Evolutionary conservation across 2,329 filamentous ascomycete genomes (phyloP).

Genomic region (Xylaria polymorpha): DNA sequence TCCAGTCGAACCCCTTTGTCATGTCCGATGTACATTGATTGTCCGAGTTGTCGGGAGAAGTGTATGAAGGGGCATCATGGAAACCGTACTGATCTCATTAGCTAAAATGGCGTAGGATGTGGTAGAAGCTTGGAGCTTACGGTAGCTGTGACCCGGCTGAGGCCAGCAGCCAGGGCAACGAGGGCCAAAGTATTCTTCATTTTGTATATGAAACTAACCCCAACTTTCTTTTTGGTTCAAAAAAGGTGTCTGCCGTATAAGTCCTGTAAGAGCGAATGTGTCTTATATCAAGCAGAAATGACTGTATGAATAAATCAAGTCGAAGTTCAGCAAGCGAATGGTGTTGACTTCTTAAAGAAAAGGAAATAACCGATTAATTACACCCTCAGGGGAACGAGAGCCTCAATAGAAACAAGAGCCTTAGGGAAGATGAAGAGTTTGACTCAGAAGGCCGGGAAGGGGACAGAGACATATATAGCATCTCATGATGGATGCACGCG

Average conservation of each 20-base stretch:
- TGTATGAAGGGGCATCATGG: constrained; percentile 62
- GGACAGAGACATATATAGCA: constrained; percentile 48
- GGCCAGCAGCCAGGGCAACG: constrained; percentile 63
- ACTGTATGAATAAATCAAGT: constrained; percentile 46
- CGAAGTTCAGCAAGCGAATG: constrained; percentile 67
- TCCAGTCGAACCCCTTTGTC: constrained; percentile 77
- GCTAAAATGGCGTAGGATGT: background rate
- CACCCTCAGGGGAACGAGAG: constrained; percentile 47
- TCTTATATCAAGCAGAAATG: constrained; percentile 40
- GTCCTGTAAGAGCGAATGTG: constrained; percentile 41
- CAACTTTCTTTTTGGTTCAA: constrained; percentile 13
- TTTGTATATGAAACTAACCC: constrained; percentile 44
- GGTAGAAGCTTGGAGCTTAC: constrained; percentile 46
- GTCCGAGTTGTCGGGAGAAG: constrained; percentile 76
- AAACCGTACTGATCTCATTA: constrained; percentile 43
- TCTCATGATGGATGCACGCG: constrained; percentile 39
- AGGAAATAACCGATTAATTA: constrained; percentile 48
- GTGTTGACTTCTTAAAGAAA: constrained; percentile 59
- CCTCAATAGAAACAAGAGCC: constrained; percentile 44
- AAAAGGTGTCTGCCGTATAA: constrained; percentile 31
- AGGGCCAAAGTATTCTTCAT: constrained; percentile 66
- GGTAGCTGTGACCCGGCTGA: constrained; percentile 62
- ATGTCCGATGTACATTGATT: constrained; percentile 82
- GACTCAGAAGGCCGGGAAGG: constrained; percentile 28
- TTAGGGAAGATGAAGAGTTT: constrained; percentile 41